Conservation (phyloP, 1,284 basidiomycete species). For the Austroboletus niveus region DNA sequence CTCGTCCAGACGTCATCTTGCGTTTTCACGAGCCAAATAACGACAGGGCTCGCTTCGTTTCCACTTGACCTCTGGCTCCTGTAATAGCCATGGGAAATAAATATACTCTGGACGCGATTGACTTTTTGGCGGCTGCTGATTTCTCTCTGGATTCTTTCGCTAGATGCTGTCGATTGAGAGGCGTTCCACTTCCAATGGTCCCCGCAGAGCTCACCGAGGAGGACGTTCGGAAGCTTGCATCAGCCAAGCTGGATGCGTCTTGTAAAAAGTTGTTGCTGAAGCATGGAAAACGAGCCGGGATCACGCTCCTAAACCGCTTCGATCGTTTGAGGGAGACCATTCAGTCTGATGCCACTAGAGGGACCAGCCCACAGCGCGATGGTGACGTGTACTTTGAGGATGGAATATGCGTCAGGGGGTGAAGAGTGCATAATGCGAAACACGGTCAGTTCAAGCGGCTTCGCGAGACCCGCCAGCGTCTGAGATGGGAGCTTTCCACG, state of each 20-base stretch:
- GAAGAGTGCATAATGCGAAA: constrained; percentile 72
- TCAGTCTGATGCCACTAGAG: constrained; percentile 73
- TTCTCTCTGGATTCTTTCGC: constrained; percentile 46
- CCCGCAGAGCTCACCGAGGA: constrained; percentile 47
- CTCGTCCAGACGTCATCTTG: constrained; percentile 26
- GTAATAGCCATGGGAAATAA: constrained; percentile 94
- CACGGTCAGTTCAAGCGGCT: constrained; percentile 56
- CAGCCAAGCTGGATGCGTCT: constrained; percentile 68
- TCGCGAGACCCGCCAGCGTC: constrained; percentile 32
- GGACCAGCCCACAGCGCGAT: constrained; percentile 78
- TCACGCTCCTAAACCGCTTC: constrained; percentile 64
- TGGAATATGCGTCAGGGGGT: constrained; percentile 68
- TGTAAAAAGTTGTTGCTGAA: constrained; percentile 55
- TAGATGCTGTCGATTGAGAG: constrained; percentile 37
- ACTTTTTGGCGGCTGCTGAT: constrained; percentile 66
- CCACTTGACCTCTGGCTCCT: constrained; percentile 99
- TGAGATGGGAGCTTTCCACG: constrained; percentile 43
- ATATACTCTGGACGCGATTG: constrained; percentile 89
- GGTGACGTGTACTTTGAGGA: constrained; percentile 75
- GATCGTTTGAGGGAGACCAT: constrained; percentile 76
- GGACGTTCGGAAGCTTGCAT: constrained; percentile 61
- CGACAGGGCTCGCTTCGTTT: constrained; percentile 58
- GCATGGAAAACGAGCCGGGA: constrained; percentile 52
- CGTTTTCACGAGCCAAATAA: neutral
- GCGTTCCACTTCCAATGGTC: constrained; percentile 33